phyloP scores from a whole-genome alignment of 2,329 filamentous ascomycete genomes.

The Dendryphion nanum region DNA sequence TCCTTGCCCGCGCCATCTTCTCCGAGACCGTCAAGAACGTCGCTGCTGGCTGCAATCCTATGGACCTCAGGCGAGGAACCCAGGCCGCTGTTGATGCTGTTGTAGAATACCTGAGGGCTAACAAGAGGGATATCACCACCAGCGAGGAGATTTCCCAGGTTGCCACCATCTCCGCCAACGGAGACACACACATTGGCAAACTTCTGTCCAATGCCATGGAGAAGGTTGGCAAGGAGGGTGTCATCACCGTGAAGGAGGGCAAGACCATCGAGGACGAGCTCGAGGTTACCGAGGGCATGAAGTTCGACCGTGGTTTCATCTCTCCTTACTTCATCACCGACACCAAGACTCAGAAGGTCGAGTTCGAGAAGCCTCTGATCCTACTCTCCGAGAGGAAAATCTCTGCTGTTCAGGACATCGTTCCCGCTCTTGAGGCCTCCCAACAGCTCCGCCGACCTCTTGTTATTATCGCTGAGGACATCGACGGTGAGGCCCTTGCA shows the following conservation, averaged over 20 bases:
- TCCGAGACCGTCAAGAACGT: slow-evolving; percentile 99
- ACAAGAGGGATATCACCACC: slow-evolving; percentile 98
- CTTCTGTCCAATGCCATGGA: slow-evolving; percentile 99
- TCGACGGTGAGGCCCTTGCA: slow-evolving; percentile 95
- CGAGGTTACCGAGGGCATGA: slow-evolving; percentile 99
- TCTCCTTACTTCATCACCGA: slow-evolving; percentile 99
- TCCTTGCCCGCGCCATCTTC: slow-evolving; percentile 96
- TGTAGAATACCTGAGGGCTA: slow-evolving; percentile 87
- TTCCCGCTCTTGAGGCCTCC: slow-evolving; percentile 94
- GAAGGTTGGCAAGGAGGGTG: slow-evolving; percentile 99
- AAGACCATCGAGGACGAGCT: slow-evolving; percentile 98
- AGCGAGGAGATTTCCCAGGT: slow-evolving; percentile 97
- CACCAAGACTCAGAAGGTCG: slow-evolving; percentile 96
- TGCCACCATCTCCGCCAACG: slow-evolving; percentile 96
- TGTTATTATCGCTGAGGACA: slow-evolving; percentile 98
- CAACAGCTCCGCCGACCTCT: slow-evolving; percentile 93
- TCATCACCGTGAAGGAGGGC: slow-evolving; percentile 99
- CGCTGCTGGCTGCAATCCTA: slow-evolving; percentile 97
- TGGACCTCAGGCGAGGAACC: slow-evolving; percentile 96
- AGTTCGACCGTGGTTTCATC: slow-evolving; percentile 97
- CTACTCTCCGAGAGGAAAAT: slow-evolving; percentile 99
- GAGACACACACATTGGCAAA: slow-evolving; percentile 90
- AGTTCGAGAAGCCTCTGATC: slow-evolving; percentile 99
- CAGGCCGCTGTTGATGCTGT: slow-evolving; percentile 95
- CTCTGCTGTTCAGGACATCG: slow-evolving; percentile 97